Conservation (phyloP, 2,329 filamentous ascomycete genomes). For the Zopfia rhizophila region DNA sequence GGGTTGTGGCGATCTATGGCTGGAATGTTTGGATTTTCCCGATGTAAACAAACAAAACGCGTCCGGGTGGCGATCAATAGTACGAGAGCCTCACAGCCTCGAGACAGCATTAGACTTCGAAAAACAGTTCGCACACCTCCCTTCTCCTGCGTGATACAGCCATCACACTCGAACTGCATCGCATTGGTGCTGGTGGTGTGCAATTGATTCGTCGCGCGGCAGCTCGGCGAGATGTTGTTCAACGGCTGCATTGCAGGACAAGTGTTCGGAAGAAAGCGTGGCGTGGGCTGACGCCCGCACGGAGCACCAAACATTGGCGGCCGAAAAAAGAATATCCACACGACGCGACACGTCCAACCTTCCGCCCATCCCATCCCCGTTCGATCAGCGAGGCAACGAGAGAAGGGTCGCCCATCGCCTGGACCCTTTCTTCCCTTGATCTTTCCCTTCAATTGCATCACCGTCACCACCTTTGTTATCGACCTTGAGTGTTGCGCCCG, state of each 20-base stretch:
- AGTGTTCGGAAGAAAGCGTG: too few relatives aligned
- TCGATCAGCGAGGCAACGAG: constrained; percentile 37
- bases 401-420: constrained; percentile 38
- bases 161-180: constrained; percentile 3
- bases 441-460: constrained; percentile 27
- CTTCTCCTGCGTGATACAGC: constrained; percentile 8
- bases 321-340: constrained; percentile 33
- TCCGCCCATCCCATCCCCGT: constrained; percentile 31
- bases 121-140: too few relatives aligned
- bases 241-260: constrained; percentile 13
- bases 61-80: constrained; percentile 10
- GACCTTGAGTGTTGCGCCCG: constrained; percentile 10
- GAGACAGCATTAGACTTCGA: too few relatives aligned
- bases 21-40: too few relatives aligned
- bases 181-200: not conserved
- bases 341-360: constrained; percentile 32
- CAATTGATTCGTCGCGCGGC: constrained; percentile 9
- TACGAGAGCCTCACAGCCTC: too few relatives aligned
- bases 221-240: not conserved
- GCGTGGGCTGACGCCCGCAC: constrained; percentile 7
- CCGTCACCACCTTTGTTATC: constrained; percentile 14
- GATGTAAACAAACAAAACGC: constrained; percentile 18
- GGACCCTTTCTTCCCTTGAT: constrained; percentile 16
- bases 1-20: constrained; percentile 4
- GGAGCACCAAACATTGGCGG: constrained; percentile 6